Evolutionary conservation across 2,329 filamentous ascomycete species (phyloP), one percentile per base, ranked within the genome.

Genomic region (Chalaropsis ovoidea): DNA sequence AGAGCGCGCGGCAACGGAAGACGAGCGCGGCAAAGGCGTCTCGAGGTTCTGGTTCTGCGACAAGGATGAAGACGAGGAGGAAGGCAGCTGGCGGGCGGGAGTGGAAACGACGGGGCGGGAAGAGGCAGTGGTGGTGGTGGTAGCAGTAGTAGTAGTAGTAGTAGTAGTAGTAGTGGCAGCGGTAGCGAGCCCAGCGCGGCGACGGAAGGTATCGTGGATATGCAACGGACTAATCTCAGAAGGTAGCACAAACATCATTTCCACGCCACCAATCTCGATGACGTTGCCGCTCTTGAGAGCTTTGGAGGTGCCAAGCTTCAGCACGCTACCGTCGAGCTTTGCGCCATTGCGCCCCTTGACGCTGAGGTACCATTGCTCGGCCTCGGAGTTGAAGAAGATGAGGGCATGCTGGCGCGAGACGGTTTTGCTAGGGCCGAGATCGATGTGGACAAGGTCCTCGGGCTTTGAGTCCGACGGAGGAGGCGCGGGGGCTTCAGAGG

Each of bases 211-310:
- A 24, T 81, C 81, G 72, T 88, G 83, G 68, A 95, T 86, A 60
- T 82, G 80, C 31, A 91, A 80, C 27, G 84, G 82, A 65, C 78
- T 79, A 58, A 84, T 80, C 69, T 89, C 86, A 27, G 84, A 85
- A 0, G 94, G 93, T n/a, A 95, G 83, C 61, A 96, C 90, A 75
- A 99, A 99, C 80, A 97, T 93, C 94, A 99, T 99, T 77, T 99
- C 93, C 0, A 94, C 89, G 64, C 89, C 89, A 71, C 88, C 88
- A 72, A 97, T 89, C 72, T 96, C 91, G 67, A 99, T 86, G 54
- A 97, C 90, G 73, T 93, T 87, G 67, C 94, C 94, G 71, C 92
- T 96, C 52, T 85, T 84, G 31, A 99, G 81, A 39, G 83, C 77
- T 42, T 84, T 82, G 43, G 84, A 81, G 47, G 81, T 77, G 13